Evolutionary conservation across 2,329 filamentous ascomycete species (phyloP).

Genomic region (Cephalotrichum gorgonifer): DNA sequence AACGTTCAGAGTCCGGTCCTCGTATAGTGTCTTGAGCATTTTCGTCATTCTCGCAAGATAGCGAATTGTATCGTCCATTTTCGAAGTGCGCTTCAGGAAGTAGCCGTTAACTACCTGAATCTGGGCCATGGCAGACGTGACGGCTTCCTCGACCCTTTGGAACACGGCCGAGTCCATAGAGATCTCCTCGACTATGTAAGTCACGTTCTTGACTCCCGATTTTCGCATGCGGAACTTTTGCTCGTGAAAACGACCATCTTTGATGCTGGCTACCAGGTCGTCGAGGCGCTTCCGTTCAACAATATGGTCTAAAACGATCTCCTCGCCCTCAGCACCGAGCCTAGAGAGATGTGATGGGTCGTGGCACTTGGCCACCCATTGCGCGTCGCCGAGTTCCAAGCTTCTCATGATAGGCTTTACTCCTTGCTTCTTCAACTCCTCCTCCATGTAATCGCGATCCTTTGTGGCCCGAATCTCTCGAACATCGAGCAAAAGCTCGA

Average conservation of each 20-base stretch:
- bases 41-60: conserved; percentile 66
- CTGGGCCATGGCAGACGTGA: conserved; percentile 63
- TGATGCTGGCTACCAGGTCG: conserved; percentile 70
- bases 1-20: conserved; percentile 43
- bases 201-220: conserved; percentile 64
- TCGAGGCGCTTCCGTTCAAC: conserved; percentile 73
- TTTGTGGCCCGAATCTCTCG: conserved; percentile 64
- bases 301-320: conserved; percentile 70
- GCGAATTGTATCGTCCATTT: conserved; percentile 66
- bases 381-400: conserved; percentile 62
- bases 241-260: conserved; percentile 72
- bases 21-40: conserved; percentile 56
- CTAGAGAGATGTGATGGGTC: conserved; percentile 44
- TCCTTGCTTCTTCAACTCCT: conserved; percentile 57
- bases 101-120: conserved; percentile 72
- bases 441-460: conserved; percentile 68
- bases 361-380: conserved; percentile 69
- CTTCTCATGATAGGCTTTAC: conserved; percentile 56
- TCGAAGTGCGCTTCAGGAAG: conserved; percentile 66
- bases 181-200: conserved; percentile 71
- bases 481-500: conserved; percentile 63
- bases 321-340: conserved; percentile 52
- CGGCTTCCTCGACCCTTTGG: conserved; percentile 52
- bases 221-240: conserved; percentile 71
- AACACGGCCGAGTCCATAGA: conserved; percentile 43